Percentiles rank a stretch among this genome's conserved stretches.
phyloP scores from a whole-genome alignment of 176 grass and related monocot species.

The Aegilops bicornis region DNA sequence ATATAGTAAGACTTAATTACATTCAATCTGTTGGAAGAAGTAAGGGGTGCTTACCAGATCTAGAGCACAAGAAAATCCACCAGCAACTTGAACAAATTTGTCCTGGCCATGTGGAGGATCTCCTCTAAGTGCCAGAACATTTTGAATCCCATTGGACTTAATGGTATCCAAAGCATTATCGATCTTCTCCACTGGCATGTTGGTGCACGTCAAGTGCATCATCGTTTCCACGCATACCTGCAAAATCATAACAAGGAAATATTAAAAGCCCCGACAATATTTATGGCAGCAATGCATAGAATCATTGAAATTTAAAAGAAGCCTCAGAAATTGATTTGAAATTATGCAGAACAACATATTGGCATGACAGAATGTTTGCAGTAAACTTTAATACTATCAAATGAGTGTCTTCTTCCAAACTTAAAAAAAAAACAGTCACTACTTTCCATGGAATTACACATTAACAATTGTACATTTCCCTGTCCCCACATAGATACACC shows the following conservation, averaged over 20 bases:
- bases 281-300: not conserved
- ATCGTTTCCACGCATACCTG: slow-evolving; percentile 91
- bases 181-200: slow-evolving; percentile 92
- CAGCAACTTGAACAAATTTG: slow-evolving; percentile 82
- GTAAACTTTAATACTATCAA: not conserved
- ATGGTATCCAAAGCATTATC: slow-evolving; percentile 79
- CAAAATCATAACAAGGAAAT: slow-evolving; percentile 13
- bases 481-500: not conserved
- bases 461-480: not conserved
- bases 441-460: not conserved
- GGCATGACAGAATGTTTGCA: not conserved
- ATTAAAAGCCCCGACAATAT: not conserved
- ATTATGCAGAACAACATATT: not conserved
- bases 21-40: not conserved
- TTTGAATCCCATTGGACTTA: slow-evolving; percentile 86
- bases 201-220: slow-evolving; percentile 96
- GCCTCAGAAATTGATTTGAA: not conserved
- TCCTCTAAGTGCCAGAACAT: slow-evolving; percentile 88
- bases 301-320: slow-evolving; percentile 3
- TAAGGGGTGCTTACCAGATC: slow-evolving; percentile 56
- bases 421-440: not conserved
- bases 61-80: slow-evolving; percentile 83
- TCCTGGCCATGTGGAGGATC: slow-evolving; percentile 86
- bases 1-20: not conserved
- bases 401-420: not conserved